A percentile compares a stretch with the other conserved stretches of the same genome.
These are phyloP conservation scores for Tolypocladium guangdongense DNA, from an alignment of 2,329 filamentous ascomycete genomes.

Conservation along the genomic window DNA sequence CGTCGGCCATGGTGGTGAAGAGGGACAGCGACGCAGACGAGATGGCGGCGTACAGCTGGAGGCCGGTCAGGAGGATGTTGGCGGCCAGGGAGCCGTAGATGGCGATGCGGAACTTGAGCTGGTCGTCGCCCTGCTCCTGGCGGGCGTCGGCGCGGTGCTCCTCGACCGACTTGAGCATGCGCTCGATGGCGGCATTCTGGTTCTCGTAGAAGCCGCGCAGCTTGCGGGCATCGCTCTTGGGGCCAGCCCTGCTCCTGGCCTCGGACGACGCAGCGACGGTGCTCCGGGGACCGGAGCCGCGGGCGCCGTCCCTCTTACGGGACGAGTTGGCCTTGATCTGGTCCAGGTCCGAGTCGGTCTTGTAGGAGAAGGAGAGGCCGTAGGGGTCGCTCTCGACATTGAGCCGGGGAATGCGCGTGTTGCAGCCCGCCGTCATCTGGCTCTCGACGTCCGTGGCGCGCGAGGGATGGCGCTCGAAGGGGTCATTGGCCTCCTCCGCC, in stretches of 20 bases:
- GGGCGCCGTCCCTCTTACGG: slow-evolving; percentile 51
- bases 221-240: slow-evolving; percentile 34
- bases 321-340: slow-evolving; percentile 72
- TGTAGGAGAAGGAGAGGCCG: slow-evolving; percentile 65
- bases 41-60: slow-evolving; percentile 84
- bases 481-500: slow-evolving; percentile 21
- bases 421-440: slow-evolving; percentile 25
- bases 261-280: slow-evolving; percentile 2
- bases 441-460: slow-evolving; percentile 36
- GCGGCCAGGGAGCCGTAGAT: slow-evolving; percentile 62
- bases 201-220: slow-evolving; percentile 75
- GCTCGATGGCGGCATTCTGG: slow-evolving; percentile 90
- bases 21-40: slow-evolving; percentile 85
- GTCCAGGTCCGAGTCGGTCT: slow-evolving; percentile 64
- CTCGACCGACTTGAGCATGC: slow-evolving; percentile 83
- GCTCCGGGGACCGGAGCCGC: slow-evolving; percentile 5
- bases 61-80: slow-evolving; percentile 64
- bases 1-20: slow-evolving; percentile 95
- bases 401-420: slow-evolving; percentile 44
- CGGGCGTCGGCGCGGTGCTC: slow-evolving; percentile 76
- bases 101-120: slow-evolving; percentile 61
- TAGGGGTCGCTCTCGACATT: slow-evolving; percentile 67
- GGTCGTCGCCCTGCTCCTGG: slow-evolving; percentile 70
- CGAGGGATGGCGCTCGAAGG: slow-evolving; percentile 31
- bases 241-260: slow-evolving; percentile 7